Evolutionary conservation across 768 basidiomycete genomes (phyloP).

Genomic region (Suillus americanus): DNA sequence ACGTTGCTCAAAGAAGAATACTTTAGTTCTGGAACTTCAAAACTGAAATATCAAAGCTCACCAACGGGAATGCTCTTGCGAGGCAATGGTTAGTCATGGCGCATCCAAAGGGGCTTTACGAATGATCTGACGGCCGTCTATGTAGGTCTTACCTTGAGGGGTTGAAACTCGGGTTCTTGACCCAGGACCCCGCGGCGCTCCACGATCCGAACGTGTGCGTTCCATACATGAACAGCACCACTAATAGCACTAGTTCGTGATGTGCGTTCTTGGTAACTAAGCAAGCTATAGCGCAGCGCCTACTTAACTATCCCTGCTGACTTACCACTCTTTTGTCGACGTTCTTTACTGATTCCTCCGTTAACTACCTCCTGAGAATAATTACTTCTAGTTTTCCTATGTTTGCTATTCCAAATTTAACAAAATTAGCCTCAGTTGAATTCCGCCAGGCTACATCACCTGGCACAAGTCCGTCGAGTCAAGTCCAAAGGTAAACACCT

Average conservation of each 20-base stretch:
- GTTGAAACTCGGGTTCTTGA: constrained; percentile 58
- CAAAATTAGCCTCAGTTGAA: no score
- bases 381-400: no score
- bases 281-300: neutral
- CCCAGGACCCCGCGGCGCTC: constrained; percentile 53
- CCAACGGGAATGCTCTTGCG: constrained; percentile 45
- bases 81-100: constrained; percentile 56
- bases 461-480: no score
- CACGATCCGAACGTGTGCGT: constrained; percentile 59
- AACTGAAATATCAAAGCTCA: constrained; percentile 51
- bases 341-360: no score
- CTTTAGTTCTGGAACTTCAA: constrained; percentile 73
- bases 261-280: neutral
- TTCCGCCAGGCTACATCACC: no score
- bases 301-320: neutral
- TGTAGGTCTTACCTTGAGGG: constrained; percentile 72
- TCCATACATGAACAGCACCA: constrained; percentile 33
- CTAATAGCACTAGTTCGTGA: constrained; percentile 15
- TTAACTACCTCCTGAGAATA: no score
- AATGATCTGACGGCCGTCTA: neutral
- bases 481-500: no score
- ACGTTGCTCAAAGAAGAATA: neutral
- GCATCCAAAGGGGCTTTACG: neutral
- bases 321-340: neutral
- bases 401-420: no score